Evolutionary conservation across 805 yeast genomes (phyloP), one percentile per base, ranked within the genome.

Genomic region (Pichia phayaonensis): DNA sequence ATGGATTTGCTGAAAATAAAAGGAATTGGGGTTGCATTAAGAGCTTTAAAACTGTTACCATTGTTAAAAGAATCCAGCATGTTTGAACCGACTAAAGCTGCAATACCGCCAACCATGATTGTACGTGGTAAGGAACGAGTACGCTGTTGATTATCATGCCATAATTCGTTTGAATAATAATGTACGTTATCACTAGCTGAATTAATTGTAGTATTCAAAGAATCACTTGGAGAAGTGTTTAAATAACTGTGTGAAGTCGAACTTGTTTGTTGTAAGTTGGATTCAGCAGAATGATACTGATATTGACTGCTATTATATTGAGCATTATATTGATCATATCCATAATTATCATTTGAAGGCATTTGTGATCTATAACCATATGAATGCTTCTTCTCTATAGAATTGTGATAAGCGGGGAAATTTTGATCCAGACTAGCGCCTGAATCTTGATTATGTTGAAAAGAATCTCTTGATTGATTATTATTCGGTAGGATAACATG

Each of bases 91-190:
- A 65, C 56, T 55, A 67, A 48, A 0, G 69, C 56, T 1, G 71
- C 64, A 62, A 68, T 60, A 20, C 71, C 71, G 20, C 68, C 71
- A 27, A 68, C 50, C 29, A 67, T 43, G 3, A 67, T 24, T 43
- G 65, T 49, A n/a, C 31, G 22, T 23, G 45, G 29, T 13, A 44
- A 8, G 3, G 29, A 34, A 12, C 12, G 36, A 34, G 21, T 22
- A 20, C 11, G 4, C 8, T 23, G 18, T 41, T 41, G 43, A 8
- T 31, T 31, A 10, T 31, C 36, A 15, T 31, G 15, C 15, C 16
- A 13, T 13, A n/a, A 16, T 15, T 31, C 36, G 15, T 31, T 31
- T 3, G 36, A n/a, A 31, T 31, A 31, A 31, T 31, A 4, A 31
- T 31, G 36, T 12, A 13, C n/a, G n/a, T 15, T 7, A 13, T 15